Percentiles rank a stretch among this genome's conserved stretches.
phyloP scores from a whole-genome alignment of 345 rosid species.

The Dimocarpus longan region DNA sequence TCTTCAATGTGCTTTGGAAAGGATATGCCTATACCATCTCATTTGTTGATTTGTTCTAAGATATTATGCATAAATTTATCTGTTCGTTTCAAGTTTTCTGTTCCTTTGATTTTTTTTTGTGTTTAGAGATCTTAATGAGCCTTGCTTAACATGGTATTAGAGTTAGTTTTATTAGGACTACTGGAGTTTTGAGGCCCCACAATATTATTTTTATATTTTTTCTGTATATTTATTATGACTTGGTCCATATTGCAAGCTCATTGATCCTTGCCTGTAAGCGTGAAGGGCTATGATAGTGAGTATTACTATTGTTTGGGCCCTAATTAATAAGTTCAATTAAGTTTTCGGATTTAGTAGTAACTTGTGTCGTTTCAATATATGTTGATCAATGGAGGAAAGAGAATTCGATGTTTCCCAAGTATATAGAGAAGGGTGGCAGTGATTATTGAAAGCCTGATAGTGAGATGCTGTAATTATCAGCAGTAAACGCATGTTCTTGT shows the following conservation, averaged over 20 bases:
- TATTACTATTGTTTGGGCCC: background rate
- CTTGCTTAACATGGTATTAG: background rate
- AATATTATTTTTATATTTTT: too few relatives aligned
- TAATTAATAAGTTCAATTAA: too few relatives aligned
- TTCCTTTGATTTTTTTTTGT: background rate
- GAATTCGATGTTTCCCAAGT: background rate
- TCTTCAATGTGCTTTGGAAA: constrained; percentile 11
- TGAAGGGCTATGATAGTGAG: background rate
- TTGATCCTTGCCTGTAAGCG: background rate
- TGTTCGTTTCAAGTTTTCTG: background rate
- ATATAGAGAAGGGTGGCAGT: background rate
- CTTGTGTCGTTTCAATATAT: background rate
- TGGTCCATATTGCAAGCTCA: background rate
- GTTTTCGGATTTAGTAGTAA: background rate
- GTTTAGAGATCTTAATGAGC: background rate
- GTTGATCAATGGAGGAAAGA: background rate
- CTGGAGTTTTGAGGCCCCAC: too few relatives aligned
- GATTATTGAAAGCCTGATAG: background rate
- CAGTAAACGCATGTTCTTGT: background rate
- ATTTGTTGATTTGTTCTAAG: too few relatives aligned
- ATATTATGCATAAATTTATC: background rate
- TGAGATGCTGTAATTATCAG: background rate
- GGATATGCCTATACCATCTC: background rate
- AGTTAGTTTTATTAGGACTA: background rate
- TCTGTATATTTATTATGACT: background rate